Conservation (phyloP, 352 stramenopile genomes). For the Phytophthora pluvialis region DNA sequence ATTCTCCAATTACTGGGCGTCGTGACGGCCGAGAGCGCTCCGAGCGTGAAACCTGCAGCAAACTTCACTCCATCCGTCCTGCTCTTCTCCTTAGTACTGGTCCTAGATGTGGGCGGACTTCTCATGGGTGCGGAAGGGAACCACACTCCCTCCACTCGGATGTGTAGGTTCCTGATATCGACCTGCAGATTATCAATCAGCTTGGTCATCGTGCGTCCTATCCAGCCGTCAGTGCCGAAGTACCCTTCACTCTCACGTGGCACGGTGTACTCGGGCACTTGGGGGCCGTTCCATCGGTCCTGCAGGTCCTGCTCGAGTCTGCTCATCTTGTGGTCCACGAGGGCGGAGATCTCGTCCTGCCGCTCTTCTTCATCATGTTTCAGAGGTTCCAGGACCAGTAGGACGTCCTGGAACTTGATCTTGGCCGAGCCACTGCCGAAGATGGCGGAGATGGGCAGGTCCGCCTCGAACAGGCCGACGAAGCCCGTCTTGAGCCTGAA, state of each 20-base stretch:
- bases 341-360: conserved; percentile 60
- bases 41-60: conserved; percentile 78
- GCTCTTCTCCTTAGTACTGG: conserved; percentile 21
- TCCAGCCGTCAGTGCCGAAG: conserved; percentile 89
- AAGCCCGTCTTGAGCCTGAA: conserved; percentile 89
- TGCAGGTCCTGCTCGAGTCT: conserved; percentile 79
- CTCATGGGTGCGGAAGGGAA: conserved; percentile 42
- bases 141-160: conserved; percentile 85
- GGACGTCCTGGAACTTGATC: conserved; percentile 89
- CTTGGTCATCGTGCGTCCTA: conserved; percentile 89
- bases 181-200: conserved; percentile 92
- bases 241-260: conserved; percentile 85
- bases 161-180: conserved; percentile 87
- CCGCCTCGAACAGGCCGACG: conserved; percentile 86
- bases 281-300: conserved; percentile 78
- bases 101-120: conserved; percentile 29
- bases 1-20: conserved; percentile 88
- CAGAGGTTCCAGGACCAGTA: conserved; percentile 79
- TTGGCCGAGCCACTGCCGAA: conserved; percentile 82
- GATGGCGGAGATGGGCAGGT: conserved; percentile 87
- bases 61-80: conserved; percentile 59
- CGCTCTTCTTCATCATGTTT: conserved; percentile 74
- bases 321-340: conserved; percentile 76
- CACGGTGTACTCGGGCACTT: conserved; percentile 68
- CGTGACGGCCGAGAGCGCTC: conserved; percentile 85